Evolutionary conservation across 2,329 filamentous ascomycete species (phyloP), one percentile per base, ranked within the genome.

Genomic region (Venturiaceae sp.): DNA sequence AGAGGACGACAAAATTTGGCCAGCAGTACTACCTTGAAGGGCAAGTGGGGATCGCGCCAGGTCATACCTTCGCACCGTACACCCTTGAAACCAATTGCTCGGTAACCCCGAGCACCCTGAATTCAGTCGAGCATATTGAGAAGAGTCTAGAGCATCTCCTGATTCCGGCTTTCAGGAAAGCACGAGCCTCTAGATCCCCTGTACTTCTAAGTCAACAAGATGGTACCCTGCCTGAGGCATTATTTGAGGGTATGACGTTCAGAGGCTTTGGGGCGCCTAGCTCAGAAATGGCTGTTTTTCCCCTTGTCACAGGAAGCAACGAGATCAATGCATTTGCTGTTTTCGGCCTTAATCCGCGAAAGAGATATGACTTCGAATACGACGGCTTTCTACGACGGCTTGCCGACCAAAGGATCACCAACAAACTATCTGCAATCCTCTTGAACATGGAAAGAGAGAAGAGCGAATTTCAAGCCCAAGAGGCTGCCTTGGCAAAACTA

Each of bases 281-380:
- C 44, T 36, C 26, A 11, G 41, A 58, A 44, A 11, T 58, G 19
- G 41, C 33, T 4, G 11, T 58, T 4, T 58, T 7, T 39, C 55
- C 55, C 4, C 54, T 58, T 37, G 19, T 19, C n/a, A 30, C 30
- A 8, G 55, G 33, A 14, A 14, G 37, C 5, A 34, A 56, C 9
- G 41, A 9, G 14, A 23, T 58, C 3, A 16, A 41, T 21, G 23
- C 32, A 4, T 58, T 50, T 52, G n/a, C 32, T 19, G 30, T 58
- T 5, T 41, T 52, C 16, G 55, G 55, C n/a, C 21, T 58, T 9
- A 52, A 44, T 37, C 55, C 55, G 3, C 30, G 37, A 30, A 58
- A 39, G 23, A 16, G 46, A 5, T 58, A 58, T 28, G 34, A 58
- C 19, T 14, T 33, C 7, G 23, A 34, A 16, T 58, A 53, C n/a